Evolutionary conservation across 176 grass and related monocot species (phyloP).

Genomic region (Oryza meyeriana): DNA sequence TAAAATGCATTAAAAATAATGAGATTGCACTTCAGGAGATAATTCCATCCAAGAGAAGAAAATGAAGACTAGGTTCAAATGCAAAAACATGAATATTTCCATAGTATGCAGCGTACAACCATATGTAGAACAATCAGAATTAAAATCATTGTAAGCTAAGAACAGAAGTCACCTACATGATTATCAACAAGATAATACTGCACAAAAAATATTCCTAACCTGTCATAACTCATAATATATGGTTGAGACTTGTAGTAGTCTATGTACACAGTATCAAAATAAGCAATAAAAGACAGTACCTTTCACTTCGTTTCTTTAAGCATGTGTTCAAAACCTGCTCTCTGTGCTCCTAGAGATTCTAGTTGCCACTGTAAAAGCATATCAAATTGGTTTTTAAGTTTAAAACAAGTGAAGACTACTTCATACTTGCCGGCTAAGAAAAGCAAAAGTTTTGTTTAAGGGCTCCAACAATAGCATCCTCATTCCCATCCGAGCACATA

Average conservation of each 20-base stretch:
- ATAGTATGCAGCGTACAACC: not conserved
- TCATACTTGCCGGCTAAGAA: not conserved
- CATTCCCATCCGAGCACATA: slow-evolving; percentile 98
- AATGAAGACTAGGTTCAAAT: not conserved
- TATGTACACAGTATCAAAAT: not conserved
- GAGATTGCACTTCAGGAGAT: not conserved
- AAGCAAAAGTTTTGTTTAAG: slow-evolving; percentile 84
- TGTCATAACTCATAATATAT: not conserved
- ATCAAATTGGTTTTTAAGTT: slow-evolving; percentile 26
- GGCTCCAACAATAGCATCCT: slow-evolving; percentile 95
- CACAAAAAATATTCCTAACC: not conserved
- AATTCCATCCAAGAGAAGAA: not conserved
- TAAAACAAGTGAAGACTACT: slow-evolving; percentile 18
- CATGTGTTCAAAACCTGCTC: slow-evolving; percentile 97
- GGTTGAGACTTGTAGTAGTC: not conserved
- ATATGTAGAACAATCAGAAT: not conserved
- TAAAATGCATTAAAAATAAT: slow-evolving; percentile 3
- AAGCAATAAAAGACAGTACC: slow-evolving; percentile 35
- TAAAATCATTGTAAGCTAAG: not conserved
- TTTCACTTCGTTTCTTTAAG: slow-evolving; percentile 99
- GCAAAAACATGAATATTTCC: not conserved
- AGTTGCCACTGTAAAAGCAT: slow-evolving; percentile 75
- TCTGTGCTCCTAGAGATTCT: slow-evolving; percentile 88
- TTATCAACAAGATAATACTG: slow-evolving; percentile 3
- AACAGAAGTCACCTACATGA: not conserved